phyloP scores from a whole-genome alignment of 1,139 yeast species.

The Geotrichum restrictum region DNA sequence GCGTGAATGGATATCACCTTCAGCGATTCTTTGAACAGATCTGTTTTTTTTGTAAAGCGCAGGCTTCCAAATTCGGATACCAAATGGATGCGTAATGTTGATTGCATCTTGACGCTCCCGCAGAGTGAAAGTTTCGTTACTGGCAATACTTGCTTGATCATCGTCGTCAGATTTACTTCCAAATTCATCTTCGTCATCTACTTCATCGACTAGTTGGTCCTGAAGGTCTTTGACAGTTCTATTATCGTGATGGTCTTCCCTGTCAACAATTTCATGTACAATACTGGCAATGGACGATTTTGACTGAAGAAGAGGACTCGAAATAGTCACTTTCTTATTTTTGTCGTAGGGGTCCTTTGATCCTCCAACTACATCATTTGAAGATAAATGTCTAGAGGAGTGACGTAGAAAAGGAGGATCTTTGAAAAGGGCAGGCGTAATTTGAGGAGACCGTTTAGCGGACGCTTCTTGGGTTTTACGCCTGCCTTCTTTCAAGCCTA shows the following conservation, averaged over 20 bases:
- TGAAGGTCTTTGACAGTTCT: conserved; percentile 16
- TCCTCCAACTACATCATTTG: conserved; percentile 19
- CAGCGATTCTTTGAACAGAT: conserved; percentile 88
- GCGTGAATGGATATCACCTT: conserved; percentile 86
- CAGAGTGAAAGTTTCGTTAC: conserved; percentile 73
- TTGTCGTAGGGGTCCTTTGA: conserved; percentile 17
- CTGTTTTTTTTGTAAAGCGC: conserved; percentile 89
- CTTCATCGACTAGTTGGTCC: conserved; percentile 23
- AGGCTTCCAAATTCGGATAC: conserved; percentile 97
- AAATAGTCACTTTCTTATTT: conserved; percentile 19
- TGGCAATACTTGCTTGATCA: conserved; percentile 47
- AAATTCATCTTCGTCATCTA: conserved; percentile 28
- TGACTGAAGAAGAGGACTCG: conserved; percentile 12
- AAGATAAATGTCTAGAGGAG: neutral
- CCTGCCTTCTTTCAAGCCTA: conserved; percentile 50
- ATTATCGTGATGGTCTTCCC: conserved; percentile 19
- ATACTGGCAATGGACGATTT: conserved; percentile 6
- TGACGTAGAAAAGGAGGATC: neutral
- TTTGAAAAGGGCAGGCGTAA: neutral
- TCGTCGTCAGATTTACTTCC: conserved; percentile 38
- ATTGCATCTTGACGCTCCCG: conserved; percentile 94
- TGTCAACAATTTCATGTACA: conserved; percentile 15
- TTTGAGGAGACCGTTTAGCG: conserved; percentile 1
- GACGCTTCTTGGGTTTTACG: conserved; percentile 16
- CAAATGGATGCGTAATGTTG: conserved; percentile 94